Evolutionary conservation across 2,329 filamentous ascomycete genomes (phyloP), one percentile per base, ranked within the genome.

Genomic region (Zasmidium cellare): DNA sequence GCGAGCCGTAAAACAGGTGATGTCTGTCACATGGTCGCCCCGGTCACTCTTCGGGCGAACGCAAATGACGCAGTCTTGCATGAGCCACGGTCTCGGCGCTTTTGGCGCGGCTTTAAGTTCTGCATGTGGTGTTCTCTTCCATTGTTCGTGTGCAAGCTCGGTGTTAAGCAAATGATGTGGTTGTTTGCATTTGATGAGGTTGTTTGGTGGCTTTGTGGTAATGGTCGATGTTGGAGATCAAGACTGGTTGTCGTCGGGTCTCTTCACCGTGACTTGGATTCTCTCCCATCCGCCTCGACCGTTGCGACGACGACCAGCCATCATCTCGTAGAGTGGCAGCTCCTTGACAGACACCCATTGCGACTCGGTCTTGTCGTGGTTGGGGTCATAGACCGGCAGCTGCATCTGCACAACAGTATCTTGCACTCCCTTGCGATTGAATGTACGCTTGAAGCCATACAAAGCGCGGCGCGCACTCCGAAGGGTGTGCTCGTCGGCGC

Each of bases 401-500:
- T 91, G 49, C 92, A 94, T 62, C 90, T 90, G 1, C 89, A 87
- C 64, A 88, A 89, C 69, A 89, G 87, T 72, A 87, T 93, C 35
- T 72, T 93, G 50, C 89, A 94, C 70, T 87, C 85, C 68, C 76
- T 87, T 1, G 69, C 70, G 12, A 63, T 65, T 5, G 65, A 73
- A 48, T 79, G 80, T n/a, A 82, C 90, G 1, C 82, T 91, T 61
- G 67, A 74, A 61, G 65, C 72, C 80, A 82, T 55, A 83, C 83
- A 91, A 67, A 91, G 89, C 73, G 93, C 91, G 69, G 88, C 92
- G 65, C 89, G 90, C 1, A 82, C 92, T 82, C 87, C 85, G 1
- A 63, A 74, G 55, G 12, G 35, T 41, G 73, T 73, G 65, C 81
- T 86, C 60, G 80, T 82, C 44, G 77, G 87, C 46, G 77, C 80